Evolutionary conservation across 306 rosid species (phyloP).

Genomic region (Adenanthera pavonina): DNA sequence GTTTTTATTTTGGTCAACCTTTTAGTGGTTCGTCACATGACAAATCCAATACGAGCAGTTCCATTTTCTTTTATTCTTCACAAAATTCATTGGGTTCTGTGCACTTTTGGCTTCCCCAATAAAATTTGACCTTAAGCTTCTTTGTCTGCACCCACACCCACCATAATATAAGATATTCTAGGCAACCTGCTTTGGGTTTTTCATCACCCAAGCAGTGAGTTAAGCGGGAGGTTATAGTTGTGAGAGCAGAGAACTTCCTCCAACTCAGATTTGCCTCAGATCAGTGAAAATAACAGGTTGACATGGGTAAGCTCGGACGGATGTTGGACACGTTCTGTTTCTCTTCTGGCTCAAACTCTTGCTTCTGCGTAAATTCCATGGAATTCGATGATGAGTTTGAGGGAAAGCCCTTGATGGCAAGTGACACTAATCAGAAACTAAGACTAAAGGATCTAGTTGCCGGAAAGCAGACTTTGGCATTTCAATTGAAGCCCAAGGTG

Average conservation of each 20-base stretch:
- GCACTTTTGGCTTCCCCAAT: constrained; percentile 65
- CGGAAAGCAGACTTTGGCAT: constrained; percentile 86
- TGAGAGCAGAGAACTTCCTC: constrained; percentile 25
- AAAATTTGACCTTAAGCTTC: constrained; percentile 53
- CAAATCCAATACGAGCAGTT: constrained; percentile 44
- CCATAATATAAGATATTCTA: constrained; percentile 41
- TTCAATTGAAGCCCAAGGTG: constrained; percentile 90
- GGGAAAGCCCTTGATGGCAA: constrained; percentile 52
- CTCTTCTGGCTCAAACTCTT: constrained; percentile 63
- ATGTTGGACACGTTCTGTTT: constrained; percentile 64
- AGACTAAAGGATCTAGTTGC: constrained; percentile 79
- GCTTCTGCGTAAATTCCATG: constrained; percentile 71
- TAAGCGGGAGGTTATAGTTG: constrained; percentile 35
- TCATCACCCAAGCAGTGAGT: constrained; percentile 26
- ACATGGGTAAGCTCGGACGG: constrained; percentile 79
- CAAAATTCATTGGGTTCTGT: constrained; percentile 52
- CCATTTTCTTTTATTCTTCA: constrained; percentile 45
- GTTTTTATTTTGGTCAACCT: constrained; percentile 40
- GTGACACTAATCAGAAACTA: constrained; percentile 50
- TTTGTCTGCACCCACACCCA: constrained; percentile 34
- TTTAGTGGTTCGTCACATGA: constrained; percentile 58
- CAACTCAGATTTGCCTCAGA: constrained; percentile 37
- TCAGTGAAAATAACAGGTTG: constrained; percentile 16
- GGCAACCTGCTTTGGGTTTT: constrained; percentile 32
- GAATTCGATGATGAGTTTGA: constrained; percentile 69